A percentile compares a stretch with the other conserved stretches of the same genome.
Conservation (phyloP, 228 moss, liverwort and hornwort species). For the Sphagnum magellanicum region DNA sequence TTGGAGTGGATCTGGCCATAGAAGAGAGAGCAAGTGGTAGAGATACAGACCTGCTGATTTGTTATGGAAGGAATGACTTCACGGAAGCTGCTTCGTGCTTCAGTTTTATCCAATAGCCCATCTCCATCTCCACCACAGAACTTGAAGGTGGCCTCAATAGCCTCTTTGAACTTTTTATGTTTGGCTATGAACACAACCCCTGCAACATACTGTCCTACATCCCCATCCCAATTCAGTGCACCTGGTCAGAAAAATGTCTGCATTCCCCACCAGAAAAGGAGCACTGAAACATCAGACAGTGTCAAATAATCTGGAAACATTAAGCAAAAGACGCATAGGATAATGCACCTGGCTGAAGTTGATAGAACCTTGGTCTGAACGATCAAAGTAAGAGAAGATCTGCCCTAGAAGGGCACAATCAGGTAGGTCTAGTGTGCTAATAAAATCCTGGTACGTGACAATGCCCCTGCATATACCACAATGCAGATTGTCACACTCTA, state of each 20-base stretch:
- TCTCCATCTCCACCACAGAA: conserved; percentile 69
- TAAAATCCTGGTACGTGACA: conserved; percentile 57
- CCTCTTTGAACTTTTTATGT: conserved; percentile 67
- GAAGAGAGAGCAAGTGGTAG: not conserved
- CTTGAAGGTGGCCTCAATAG: conserved; percentile 51
- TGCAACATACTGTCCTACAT: conserved; percentile 59
- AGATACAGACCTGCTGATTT: conserved; percentile 61
- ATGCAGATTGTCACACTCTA: no score
- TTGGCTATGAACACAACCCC: conserved; percentile 69
- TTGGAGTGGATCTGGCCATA: no score
- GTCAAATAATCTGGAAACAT: not conserved
- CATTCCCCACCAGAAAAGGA: no score
- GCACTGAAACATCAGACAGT: no score
- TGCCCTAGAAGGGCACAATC: conserved; percentile 55
- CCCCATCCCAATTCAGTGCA: conserved; percentile 15
- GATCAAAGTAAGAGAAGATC: conserved; percentile 71
- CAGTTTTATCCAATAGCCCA: conserved; percentile 50
- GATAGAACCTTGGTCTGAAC: conserved; percentile 41
- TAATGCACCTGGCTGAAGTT: conserved; percentile 76
- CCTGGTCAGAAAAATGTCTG: conserved; percentile 1
- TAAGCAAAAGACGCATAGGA: not conserved
- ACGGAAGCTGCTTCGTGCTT: conserved; percentile 50
- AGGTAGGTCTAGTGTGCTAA: conserved; percentile 49
- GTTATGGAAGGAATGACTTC: conserved; percentile 56
- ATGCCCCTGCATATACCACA: conserved; percentile 35